These are phyloP conservation scores for Collybia sp. DNA, from an alignment of 768 basidiomycete genomes.

Conservation along the genomic window DNA sequence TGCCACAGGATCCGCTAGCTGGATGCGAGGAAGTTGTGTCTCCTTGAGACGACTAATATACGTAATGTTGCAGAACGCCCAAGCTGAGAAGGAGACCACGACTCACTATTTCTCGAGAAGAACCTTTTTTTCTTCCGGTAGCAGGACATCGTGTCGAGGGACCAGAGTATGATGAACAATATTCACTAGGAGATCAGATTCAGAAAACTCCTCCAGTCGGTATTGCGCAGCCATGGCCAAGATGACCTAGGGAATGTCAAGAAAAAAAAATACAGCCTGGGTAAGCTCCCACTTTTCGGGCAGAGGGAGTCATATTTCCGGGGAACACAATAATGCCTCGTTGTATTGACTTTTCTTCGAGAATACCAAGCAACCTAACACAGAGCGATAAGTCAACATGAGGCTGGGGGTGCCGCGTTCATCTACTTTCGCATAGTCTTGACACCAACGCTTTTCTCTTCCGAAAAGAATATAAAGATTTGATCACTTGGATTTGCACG, in stretches of 20 bases:
- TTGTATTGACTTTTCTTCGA: slow-evolving; percentile 89
- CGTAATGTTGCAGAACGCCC: slow-evolving; percentile 10
- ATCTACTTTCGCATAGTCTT: slow-evolving; percentile 97
- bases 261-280: slow-evolving; percentile 8
- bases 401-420: neutral
- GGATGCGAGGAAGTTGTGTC: slow-evolving; percentile 96
- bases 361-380: slow-evolving; percentile 75
- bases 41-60: slow-evolving; percentile 85
- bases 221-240: slow-evolving; percentile 84
- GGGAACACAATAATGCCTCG: slow-evolving; percentile 95
- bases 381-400: slow-evolving; percentile 2
- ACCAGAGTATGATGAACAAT: slow-evolving; percentile 96
- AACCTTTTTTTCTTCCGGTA: slow-evolving; percentile 78
- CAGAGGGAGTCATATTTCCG: slow-evolving; percentile 94
- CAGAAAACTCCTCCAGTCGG: slow-evolving; percentile 92
- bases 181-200: slow-evolving; percentile 94
- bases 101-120: slow-evolving; percentile 92
- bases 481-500: slow-evolving; percentile 63
- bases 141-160: slow-evolving; percentile 86
- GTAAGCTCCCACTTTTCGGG: slow-evolving; percentile 68
- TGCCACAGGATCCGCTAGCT: slow-evolving; percentile 95
- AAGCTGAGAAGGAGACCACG: slow-evolving; percentile 1
- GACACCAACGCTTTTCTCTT: slow-evolving; percentile 91
- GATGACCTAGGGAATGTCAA: slow-evolving; percentile 61
- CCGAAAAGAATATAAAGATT: slow-evolving; percentile 95